phyloP scores from a whole-genome alignment of 2,329 filamentous ascomycete species.

The Aspergillus puulaauensis region DNA sequence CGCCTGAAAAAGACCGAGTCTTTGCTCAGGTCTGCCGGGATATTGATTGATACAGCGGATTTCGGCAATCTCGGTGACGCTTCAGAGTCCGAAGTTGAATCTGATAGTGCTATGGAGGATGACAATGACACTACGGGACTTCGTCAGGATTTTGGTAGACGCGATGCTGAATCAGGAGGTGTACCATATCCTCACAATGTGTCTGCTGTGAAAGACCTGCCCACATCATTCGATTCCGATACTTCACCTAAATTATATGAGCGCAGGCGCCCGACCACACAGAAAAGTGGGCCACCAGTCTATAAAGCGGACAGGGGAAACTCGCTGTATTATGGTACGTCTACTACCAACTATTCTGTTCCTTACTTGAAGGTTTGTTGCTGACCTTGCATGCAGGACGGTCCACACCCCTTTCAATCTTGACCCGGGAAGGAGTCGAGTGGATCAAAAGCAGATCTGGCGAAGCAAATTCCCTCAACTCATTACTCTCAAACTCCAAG shows the following conservation, averaged over 20 bases:
- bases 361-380: not conserved
- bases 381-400: slow-evolving; percentile 58
- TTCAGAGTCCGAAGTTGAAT: slow-evolving; percentile 18
- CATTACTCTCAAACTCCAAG: slow-evolving; percentile 77
- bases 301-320: slow-evolving; percentile 84
- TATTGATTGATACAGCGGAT: slow-evolving; percentile 74
- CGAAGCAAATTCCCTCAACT: slow-evolving; percentile 83
- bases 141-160: slow-evolving; percentile 1
- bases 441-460: slow-evolving; percentile 97
- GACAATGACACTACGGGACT: slow-evolving; percentile 42
- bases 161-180: slow-evolving; percentile 1
- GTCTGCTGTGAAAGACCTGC: not conserved
- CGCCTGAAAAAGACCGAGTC: slow-evolving; percentile 88
- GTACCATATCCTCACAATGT: not conserved
- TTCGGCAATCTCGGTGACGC: slow-evolving; percentile 21
- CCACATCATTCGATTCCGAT: slow-evolving; percentile 13
- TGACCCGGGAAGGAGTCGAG: slow-evolving; percentile 91
- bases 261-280: slow-evolving; percentile 40
- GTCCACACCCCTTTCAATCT: slow-evolving; percentile 92
- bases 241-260: slow-evolving; percentile 9
- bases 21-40: slow-evolving; percentile 75
- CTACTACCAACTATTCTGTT: not conserved
- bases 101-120: slow-evolving; percentile 14
- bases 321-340: slow-evolving; percentile 70
- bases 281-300: slow-evolving; percentile 64